A percentile compares a stretch with the other conserved stretches of the same genome.
phyloP scores from a whole-genome alignment of 2,329 filamentous ascomycete species.

The Lecanicillium sp. region DNA sequence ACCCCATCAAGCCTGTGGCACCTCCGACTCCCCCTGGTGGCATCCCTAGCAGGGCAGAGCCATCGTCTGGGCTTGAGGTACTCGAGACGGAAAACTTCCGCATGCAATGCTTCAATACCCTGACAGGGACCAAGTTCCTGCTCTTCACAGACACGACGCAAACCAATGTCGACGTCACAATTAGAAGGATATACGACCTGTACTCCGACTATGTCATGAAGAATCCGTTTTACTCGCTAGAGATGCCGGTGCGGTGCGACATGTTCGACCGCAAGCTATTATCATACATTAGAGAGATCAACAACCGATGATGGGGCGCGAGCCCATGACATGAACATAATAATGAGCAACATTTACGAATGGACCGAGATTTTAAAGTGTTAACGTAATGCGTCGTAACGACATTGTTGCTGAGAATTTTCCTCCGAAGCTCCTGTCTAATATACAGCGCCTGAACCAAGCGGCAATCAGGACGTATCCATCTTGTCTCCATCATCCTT shows the following conservation, averaged over 20 bases:
- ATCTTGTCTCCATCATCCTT: conserved; percentile 65
- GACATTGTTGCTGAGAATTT: background rate
- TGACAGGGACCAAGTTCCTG: conserved; percentile 92
- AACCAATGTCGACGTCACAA: conserved; percentile 76
- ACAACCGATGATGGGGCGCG: conserved; percentile 40
- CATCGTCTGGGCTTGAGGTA: conserved; percentile 77
- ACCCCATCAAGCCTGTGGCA: conserved; percentile 43
- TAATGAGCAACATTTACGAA: background rate
- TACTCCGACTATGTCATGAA: conserved; percentile 99
- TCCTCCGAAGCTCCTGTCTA: conserved; percentile 27
- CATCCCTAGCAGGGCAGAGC: conserved; percentile 49
- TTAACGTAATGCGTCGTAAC: background rate
- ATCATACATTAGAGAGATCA: conserved; percentile 71
- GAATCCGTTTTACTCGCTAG: conserved; percentile 96
- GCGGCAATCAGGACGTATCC: conserved; percentile 67
- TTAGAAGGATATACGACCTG: conserved; percentile 83
- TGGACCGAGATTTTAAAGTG: background rate
- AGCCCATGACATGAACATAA: conserved; percentile 4
- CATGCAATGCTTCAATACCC: conserved; percentile 89
- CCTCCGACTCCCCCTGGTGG: conserved; percentile 30
- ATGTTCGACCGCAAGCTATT: conserved; percentile 84
- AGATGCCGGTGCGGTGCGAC: conserved; percentile 96
- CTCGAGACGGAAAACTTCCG: conserved; percentile 93
- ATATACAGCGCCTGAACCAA: conserved; percentile 35
- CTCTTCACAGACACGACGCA: conserved; percentile 89